Conservation (phyloP, 306 rosid species). For the Gillenia trifoliata region DNA sequence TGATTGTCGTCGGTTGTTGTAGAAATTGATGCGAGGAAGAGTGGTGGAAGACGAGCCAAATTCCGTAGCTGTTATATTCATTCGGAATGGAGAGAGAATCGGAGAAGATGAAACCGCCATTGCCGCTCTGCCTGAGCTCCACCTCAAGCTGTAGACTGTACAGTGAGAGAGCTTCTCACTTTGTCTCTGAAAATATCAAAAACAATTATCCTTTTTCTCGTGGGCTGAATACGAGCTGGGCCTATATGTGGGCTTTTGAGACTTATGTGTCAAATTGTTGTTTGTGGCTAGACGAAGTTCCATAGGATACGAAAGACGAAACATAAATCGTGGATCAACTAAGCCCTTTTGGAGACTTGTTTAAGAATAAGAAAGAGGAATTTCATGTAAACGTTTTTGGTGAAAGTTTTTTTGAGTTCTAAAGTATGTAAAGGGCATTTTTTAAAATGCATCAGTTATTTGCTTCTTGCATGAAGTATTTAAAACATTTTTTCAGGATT, state of each 20-base stretch:
- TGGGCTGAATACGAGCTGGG: background rate
- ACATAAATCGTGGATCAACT: too few relatives aligned
- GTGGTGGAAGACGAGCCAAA: slow-evolving; percentile 17
- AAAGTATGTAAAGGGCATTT: too few relatives aligned
- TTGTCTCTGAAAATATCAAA: background rate
- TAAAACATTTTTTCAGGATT: too few relatives aligned
- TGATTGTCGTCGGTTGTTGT: slow-evolving; percentile 26
- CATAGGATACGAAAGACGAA: too few relatives aligned
- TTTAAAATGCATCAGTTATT: too few relatives aligned
- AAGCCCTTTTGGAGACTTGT: too few relatives aligned
- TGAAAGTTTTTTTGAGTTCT: too few relatives aligned
- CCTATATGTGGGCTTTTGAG: background rate
- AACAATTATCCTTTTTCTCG: background rate
- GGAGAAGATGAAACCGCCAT: slow-evolving; percentile 42
- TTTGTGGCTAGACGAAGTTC: too few relatives aligned
- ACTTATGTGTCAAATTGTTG: too few relatives aligned
- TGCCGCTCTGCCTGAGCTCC: slow-evolving; percentile 14
- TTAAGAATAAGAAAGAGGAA: too few relatives aligned
- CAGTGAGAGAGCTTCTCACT: background rate
- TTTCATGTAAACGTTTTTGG: too few relatives aligned
- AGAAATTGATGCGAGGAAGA: slow-evolving; percentile 27
- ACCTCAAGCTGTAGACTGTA: background rate
- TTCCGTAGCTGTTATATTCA: slow-evolving; percentile 25
- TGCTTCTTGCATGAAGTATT: too few relatives aligned
- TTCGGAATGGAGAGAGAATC: slow-evolving; percentile 34